These are phyloP conservation scores for Aspergillus udagawae DNA, from an alignment of 2,329 filamentous ascomycete genomes.

Conservation along the genomic window DNA sequence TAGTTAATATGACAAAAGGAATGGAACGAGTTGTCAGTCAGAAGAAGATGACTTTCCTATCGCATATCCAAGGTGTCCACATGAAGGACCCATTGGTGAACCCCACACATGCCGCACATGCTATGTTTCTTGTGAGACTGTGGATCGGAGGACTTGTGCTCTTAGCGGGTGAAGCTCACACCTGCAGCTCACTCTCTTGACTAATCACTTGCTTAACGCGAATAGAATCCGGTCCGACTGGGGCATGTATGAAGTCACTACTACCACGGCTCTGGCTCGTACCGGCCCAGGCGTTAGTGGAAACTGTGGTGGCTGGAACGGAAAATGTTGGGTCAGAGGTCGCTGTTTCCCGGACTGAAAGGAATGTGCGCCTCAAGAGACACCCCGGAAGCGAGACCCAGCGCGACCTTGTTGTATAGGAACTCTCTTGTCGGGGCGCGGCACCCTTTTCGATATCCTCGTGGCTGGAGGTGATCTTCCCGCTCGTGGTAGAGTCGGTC, in stretches of 20 bases:
- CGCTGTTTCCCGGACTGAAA: conserved; percentile 4
- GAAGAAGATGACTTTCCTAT: not conserved
- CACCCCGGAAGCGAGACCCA: conserved; percentile 13
- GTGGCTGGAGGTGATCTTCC: not conserved
- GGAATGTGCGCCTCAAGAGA: conserved; percentile 9
- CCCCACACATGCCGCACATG: not conserved
- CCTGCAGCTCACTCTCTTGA: conserved; percentile 27
- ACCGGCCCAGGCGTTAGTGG: conserved; percentile 31
- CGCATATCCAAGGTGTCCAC: no score
- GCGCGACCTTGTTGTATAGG: not conserved
- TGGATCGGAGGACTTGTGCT: not conserved
- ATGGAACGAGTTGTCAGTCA: not conserved
- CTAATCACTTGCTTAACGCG: conserved; percentile 31
- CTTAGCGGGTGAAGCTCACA: not conserved
- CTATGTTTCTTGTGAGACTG: not conserved
- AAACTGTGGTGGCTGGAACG: conserved; percentile 20
- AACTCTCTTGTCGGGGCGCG: not conserved
- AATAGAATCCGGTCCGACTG: conserved; percentile 21
- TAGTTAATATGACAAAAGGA: not conserved
- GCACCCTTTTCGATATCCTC: conserved; percentile 22
- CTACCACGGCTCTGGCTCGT: conserved; percentile 21
- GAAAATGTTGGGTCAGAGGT: conserved; percentile 16
- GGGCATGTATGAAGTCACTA: conserved; percentile 14
- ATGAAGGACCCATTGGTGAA: no score
- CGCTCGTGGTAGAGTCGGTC: conserved; percentile 3